Base-by-base conservation (phyloP, 805 yeast genomes). In the Citeromyces nyonsensis region DNA sequence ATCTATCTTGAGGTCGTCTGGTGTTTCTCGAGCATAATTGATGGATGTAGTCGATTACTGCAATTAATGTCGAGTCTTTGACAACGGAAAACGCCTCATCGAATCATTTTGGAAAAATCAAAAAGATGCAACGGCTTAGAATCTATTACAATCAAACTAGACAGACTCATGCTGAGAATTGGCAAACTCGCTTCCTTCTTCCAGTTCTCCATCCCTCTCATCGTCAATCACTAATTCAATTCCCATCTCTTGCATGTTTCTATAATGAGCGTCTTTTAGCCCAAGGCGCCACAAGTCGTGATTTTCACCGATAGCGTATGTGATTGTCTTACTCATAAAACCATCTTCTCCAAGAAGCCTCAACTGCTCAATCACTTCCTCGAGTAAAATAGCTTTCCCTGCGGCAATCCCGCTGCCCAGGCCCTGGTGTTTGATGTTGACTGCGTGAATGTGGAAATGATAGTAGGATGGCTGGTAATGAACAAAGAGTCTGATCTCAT, bases 401-500 rank as follows among this genome's bases (percentile, higher is more conserved):
- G 66, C 68, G 5, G 70, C 53, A 44, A 81, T 65, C 30, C 93
- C 72, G 40, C 66, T 65, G 30, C 84, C 73, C 34, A 77, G 44
- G 1, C 91, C 82, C 2, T 70, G 71, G 42, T 81, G 81, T 12
- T 54, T 61, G 5, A 80, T 61, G 44, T 81, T 78, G 12, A 84
- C 94, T 11, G 83, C 76, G 50, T 91, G 98, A 11, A 91, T 66
- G 49, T 91, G 98, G 60, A 91, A 78, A 47, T 91, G 97, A 48
- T 91, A 91, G 51, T 88, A 91, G 0, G 95, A 80, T 0, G 98
- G 98, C 42, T 86, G 97, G 52, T 91, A 81, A 57, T 91, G 98
- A 31, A 91, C 66, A 47, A 81, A 91, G 1, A 85, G 49, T 36
- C 94, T 66, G 41, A 91, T 49, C 42, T 74, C 68, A 46, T 78